Evolutionary conservation across 305 asterid genomes (phyloP).

Genomic region (Solanum aculeatissimum): DNA sequence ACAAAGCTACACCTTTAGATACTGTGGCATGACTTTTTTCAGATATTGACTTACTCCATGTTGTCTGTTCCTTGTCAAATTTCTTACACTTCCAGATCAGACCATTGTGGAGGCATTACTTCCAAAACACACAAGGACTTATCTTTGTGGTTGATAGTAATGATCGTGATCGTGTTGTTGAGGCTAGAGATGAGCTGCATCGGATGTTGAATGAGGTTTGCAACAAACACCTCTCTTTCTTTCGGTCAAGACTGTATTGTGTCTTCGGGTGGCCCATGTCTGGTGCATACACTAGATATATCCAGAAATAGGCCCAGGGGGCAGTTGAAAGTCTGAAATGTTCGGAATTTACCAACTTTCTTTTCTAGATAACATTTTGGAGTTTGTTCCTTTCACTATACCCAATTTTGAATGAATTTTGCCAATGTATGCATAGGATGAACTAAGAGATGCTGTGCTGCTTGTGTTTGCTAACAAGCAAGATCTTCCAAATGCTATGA

Average conservation of each 20-base stretch:
- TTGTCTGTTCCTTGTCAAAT: background rate
- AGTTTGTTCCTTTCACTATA: background rate
- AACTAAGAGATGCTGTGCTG: constrained; percentile 81
- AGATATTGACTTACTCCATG: background rate
- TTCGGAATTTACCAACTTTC: background rate
- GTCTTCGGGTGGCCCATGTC: background rate
- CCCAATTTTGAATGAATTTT: background rate
- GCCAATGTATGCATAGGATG: constrained; percentile 35
- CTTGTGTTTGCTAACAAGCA: constrained; percentile 89
- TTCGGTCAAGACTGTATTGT: background rate
- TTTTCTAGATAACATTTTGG: background rate
- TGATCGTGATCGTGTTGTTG: constrained; percentile 89
- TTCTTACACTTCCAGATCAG: constrained; percentile 37
- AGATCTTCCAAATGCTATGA: constrained; percentile 97
- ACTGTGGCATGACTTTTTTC: background rate
- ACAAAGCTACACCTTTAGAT: background rate
- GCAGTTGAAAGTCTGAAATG: background rate
- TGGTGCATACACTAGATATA: background rate
- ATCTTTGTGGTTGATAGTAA: constrained; percentile 85
- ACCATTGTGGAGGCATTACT: constrained; percentile 91
- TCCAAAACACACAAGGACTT: constrained; percentile 86
- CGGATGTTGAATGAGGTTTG: constrained; percentile 83
- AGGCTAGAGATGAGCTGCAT: constrained; percentile 91
- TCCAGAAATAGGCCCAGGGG: background rate
- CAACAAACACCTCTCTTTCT: background rate